These are phyloP conservation scores for Penicillium paneum DNA, from an alignment of 2,329 filamentous ascomycete genomes.

Conservation along the genomic window DNA sequence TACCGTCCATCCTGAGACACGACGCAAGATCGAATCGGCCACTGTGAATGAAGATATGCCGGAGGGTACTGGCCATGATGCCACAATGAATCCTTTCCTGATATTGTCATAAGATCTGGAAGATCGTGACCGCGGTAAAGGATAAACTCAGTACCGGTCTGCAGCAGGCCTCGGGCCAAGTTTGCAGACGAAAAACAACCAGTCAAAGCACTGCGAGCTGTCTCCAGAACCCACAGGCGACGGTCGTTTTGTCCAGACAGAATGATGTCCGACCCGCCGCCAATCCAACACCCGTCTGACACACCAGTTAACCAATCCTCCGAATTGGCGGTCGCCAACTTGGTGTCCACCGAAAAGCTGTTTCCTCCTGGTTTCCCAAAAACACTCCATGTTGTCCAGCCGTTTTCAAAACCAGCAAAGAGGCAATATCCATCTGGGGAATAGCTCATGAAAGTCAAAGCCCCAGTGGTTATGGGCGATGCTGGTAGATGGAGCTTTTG, in stretches of 20 bases:
- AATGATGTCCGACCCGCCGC: conserved; percentile 80
- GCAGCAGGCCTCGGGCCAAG: conserved; percentile 80
- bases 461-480: conserved; percentile 65
- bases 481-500: conserved; percentile 71
- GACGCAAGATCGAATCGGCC: conserved; percentile 84
- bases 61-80: conserved; percentile 84
- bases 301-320: conserved; percentile 85
- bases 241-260: conserved; percentile 69
- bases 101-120: conserved; percentile 84
- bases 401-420: conserved; percentile 86
- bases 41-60: conserved; percentile 82
- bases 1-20: conserved; percentile 92
- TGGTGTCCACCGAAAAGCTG: conserved; percentile 71
- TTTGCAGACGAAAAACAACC: conserved; percentile 91
- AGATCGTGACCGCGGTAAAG: conserved; percentile 92
- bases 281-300: conserved; percentile 76
- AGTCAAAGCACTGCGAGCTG: conserved; percentile 88
- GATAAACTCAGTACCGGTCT: conserved; percentile 84
- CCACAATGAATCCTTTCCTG: conserved; percentile 91
- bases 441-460: conserved; percentile 72
- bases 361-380: conserved; percentile 86
- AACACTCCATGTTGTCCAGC: conserved; percentile 96
- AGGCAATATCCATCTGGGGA: conserved; percentile 95
- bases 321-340: conserved; percentile 62
- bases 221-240: conserved; percentile 81